These are phyloP conservation scores for Suillus luteus DNA, from an alignment of 768 basidiomycete genomes.

Conservation along the genomic window DNA sequence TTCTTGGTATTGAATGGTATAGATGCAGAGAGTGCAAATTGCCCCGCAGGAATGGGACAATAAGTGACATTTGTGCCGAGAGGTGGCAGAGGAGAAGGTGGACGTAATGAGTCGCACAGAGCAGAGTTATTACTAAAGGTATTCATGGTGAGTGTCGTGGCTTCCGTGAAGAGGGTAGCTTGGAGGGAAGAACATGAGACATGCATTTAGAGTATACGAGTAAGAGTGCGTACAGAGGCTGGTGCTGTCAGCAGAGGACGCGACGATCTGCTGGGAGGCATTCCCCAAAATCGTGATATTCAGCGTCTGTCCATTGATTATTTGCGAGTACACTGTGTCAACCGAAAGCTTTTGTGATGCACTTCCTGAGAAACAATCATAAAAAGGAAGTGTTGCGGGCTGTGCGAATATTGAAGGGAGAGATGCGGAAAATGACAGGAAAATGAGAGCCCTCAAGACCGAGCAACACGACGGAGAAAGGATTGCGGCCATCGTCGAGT, in stretches of 20 bases:
- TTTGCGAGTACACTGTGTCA: conserved; percentile 72
- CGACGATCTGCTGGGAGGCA: conserved; percentile 59
- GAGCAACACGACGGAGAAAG: conserved; percentile 14
- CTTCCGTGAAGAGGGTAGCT: conserved; percentile 89
- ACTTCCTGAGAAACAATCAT: conserved; percentile 69
- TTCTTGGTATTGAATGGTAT: conserved; percentile 67
- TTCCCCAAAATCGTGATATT: conserved; percentile 75
- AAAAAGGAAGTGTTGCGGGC: conserved; percentile 61
- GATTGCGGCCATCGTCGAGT: conserved; percentile 26
- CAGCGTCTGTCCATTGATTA: conserved; percentile 51
- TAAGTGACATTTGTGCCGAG: conserved; percentile 44
- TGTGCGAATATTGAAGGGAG: conserved; percentile 43
- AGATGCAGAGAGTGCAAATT: conserved; percentile 78
- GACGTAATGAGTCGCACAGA: conserved; percentile 78
- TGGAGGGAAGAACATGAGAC: conserved; percentile 20
- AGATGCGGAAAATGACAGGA: conserved; percentile 16
- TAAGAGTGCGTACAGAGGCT: conserved; percentile 58
- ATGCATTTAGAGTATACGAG: conserved; percentile 10
- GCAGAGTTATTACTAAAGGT: conserved; percentile 71
- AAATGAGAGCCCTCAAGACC: conserved; percentile 11
- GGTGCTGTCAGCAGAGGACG: conserved; percentile 57
- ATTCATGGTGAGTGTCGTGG: conserved; percentile 76
- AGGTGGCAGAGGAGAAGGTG: conserved; percentile 68
- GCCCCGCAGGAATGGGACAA: conserved; percentile 80
- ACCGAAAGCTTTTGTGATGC: conserved; percentile 61